Evolutionary conservation across 129 eudicot species (phyloP).

Genomic region (Calendula officinalis): DNA sequence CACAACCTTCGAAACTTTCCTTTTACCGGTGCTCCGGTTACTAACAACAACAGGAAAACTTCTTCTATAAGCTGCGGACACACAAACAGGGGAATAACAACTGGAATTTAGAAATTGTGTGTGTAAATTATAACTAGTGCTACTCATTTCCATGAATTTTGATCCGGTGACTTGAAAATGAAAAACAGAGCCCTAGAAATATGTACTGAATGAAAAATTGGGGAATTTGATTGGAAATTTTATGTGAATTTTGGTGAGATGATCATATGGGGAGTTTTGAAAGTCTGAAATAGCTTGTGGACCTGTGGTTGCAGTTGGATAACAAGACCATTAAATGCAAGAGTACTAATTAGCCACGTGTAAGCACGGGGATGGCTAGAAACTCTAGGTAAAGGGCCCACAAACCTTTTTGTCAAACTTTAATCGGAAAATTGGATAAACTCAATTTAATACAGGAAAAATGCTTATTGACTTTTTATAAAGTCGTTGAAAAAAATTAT

Average conservation of each 20-base stretch:
- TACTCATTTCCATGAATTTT: constrained; percentile 24
- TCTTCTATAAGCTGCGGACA: constrained; percentile 1
- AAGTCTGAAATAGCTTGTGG: background rate
- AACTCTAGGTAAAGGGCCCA: constrained; percentile 15
- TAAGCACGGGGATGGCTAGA: constrained; percentile 20
- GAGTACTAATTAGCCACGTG: constrained; percentile 31
- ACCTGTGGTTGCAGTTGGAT: constrained; percentile 25
- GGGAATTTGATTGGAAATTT: background rate
- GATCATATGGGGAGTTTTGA: constrained; percentile 20
- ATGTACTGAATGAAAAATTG: constrained; percentile 5
- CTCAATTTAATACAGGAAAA: no score
- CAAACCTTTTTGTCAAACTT: background rate
- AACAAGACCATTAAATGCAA: constrained; percentile 6
- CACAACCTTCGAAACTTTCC: constrained; percentile 20
- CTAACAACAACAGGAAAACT: constrained; percentile 24
- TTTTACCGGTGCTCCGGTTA: constrained; percentile 6
- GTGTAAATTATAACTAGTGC: constrained; percentile 15
- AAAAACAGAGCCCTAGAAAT: background rate
- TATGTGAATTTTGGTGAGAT: constrained; percentile 10
- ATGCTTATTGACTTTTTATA: no score
- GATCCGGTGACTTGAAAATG: constrained; percentile 3
- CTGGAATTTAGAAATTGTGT: constrained; percentile 28
- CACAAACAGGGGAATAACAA: constrained; percentile 22
- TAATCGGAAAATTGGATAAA: no score
- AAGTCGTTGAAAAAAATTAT: no score